Conservation (phyloP, 768 basidiomycete genomes). For the Hirschioporus abietinus region DNA sequence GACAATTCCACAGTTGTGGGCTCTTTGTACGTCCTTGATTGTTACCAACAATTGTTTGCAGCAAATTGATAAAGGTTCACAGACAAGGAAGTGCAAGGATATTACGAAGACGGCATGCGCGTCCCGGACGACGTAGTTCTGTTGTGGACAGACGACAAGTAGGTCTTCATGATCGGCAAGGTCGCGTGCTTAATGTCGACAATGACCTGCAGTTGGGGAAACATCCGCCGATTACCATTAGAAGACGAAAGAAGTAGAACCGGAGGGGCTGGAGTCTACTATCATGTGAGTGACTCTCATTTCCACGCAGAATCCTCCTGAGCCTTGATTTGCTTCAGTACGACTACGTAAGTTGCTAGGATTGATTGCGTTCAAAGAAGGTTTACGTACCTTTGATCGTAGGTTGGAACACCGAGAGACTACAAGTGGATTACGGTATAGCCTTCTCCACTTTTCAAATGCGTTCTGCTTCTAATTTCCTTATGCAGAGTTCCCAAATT, state of each 20-base stretch:
- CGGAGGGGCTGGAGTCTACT: conserved; percentile 69
- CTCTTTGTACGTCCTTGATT: conserved; percentile 38
- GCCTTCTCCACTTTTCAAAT: not conserved
- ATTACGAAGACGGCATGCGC: conserved; percentile 56
- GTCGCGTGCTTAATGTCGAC: not conserved
- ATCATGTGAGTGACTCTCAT: conserved; percentile 39
- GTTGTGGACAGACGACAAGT: conserved; percentile 74
- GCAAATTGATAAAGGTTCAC: not conserved
- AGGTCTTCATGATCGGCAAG: conserved; percentile 14
- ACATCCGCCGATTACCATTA: conserved; percentile 57
- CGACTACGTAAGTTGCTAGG: conserved; percentile 35
- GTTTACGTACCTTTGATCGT: conserved; percentile 4
- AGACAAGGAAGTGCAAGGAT: conserved; percentile 61
- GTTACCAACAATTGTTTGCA: not conserved
- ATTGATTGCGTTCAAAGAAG: not conserved
- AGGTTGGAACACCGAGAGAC: conserved; percentile 60
- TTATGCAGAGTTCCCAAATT: conserved; percentile 43
- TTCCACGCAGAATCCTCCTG: conserved; percentile 3
- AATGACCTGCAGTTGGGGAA: conserved; percentile 48
- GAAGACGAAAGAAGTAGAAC: conserved; percentile 50
- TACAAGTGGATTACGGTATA: conserved; percentile 67
- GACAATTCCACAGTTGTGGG: conserved; percentile 61
- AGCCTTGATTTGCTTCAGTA: conserved; percentile 25
- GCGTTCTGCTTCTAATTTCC: conserved; percentile 15
- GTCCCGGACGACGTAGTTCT: conserved; percentile 63